A percentile compares a stretch with the other conserved stretches of the same genome.
These are phyloP conservation scores for Amyloporia xantha DNA, from an alignment of 768 basidiomycete species.

Conservation along the genomic window DNA sequence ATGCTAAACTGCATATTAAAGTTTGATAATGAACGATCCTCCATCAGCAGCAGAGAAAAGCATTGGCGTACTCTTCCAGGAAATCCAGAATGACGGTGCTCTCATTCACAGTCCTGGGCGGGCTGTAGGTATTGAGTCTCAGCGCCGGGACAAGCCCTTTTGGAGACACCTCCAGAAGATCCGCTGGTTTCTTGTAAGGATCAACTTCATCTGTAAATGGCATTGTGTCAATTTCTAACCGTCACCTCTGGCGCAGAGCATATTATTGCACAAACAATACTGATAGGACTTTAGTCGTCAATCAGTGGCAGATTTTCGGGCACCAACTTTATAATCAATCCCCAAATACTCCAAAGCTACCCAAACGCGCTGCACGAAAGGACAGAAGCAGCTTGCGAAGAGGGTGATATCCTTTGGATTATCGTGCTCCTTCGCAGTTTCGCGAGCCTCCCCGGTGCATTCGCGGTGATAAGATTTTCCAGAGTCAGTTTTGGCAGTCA, in stretches of 20 bases:
- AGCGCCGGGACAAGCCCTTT: constrained; percentile 77
- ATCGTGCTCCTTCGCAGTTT: constrained; percentile 46
- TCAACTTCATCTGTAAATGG: constrained; percentile 60
- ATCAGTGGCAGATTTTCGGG: too few species aligned
- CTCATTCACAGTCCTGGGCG: constrained; percentile 65
- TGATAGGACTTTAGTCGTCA: background rate
- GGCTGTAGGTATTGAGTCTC: constrained; percentile 44
- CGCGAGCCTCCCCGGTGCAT: constrained; percentile 46
- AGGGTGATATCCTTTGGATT: constrained; percentile 50
- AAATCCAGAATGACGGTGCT: constrained; percentile 76
- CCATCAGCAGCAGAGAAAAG: constrained; percentile 1
- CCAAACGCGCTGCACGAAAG: constrained; percentile 82
- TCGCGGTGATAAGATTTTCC: constrained; percentile 34
- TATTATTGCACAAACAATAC: too few species aligned
- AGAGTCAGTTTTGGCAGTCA: constrained; percentile 26
- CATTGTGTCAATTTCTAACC: background rate
- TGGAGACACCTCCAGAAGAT: constrained; percentile 74
- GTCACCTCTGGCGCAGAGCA: background rate
- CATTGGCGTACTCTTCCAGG: constrained; percentile 54
- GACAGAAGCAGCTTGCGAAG: constrained; percentile 72
- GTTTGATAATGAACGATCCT: background rate
- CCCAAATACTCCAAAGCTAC: constrained; percentile 61
- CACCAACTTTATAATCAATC: constrained; percentile 62
- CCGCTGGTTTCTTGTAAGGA: constrained; percentile 75
- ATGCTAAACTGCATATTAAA: constrained; percentile 42